phyloP scores from a whole-genome alignment of 176 grass and related monocot species.

The Oryza brachyantha region DNA sequence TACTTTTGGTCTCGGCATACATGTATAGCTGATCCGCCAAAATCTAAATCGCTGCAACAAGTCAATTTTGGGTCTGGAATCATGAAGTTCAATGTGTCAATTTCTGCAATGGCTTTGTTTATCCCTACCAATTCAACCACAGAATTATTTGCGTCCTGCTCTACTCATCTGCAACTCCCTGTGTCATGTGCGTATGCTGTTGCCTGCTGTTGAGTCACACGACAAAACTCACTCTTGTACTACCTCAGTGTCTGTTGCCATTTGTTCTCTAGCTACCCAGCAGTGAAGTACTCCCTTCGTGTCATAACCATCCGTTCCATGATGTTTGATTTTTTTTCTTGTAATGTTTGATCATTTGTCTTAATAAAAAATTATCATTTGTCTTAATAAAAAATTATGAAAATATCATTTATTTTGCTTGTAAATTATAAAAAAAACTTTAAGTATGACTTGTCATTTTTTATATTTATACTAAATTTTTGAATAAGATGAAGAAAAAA shows the following conservation, averaged over 20 bases:
- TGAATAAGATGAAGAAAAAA: too few relatives aligned
- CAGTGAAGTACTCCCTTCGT: background rate
- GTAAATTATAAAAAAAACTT: too few relatives aligned
- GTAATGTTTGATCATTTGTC: too few relatives aligned
- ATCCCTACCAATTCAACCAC: background rate
- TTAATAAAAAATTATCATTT: too few relatives aligned
- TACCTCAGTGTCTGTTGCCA: background rate
- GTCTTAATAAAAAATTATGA: too few relatives aligned
- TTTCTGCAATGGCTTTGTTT: background rate
- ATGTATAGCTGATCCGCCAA: constrained; percentile 14
- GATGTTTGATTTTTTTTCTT: too few relatives aligned
- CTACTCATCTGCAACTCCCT: background rate
- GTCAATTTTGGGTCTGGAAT: constrained; percentile 12
- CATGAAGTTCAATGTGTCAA: background rate
- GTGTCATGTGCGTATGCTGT: background rate
- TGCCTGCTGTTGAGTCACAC: background rate
- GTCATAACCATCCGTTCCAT: too few relatives aligned
- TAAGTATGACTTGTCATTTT: too few relatives aligned
- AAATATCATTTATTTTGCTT: too few relatives aligned
- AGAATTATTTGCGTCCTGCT: background rate
- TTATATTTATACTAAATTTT: too few relatives aligned
- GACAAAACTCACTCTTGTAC: background rate
- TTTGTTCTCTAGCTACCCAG: background rate
- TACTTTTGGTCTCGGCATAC: constrained; percentile 13
- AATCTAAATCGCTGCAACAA: background rate